These are phyloP conservation scores for Aspergillus intermedius DNA, from an alignment of 2,329 filamentous ascomycete genomes.

Conservation along the genomic window DNA sequence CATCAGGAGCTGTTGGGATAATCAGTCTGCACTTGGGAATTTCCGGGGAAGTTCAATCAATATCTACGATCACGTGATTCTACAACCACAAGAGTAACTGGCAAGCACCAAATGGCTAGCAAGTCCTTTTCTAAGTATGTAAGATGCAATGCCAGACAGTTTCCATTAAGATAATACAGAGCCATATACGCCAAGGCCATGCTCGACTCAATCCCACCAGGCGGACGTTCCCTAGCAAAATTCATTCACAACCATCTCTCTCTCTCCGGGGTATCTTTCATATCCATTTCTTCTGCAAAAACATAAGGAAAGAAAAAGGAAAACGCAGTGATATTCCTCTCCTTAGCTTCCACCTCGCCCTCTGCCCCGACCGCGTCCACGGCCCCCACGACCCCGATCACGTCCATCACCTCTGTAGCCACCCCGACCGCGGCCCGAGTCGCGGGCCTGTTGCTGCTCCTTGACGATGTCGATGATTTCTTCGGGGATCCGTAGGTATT, in stretches of 20 bases:
- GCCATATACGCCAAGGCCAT: slow-evolving; percentile 37
- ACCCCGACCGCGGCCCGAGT: slow-evolving; percentile 36
- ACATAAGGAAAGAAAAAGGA: neutral
- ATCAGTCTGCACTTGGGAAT: neutral
- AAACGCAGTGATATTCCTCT: neutral
- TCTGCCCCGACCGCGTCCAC: slow-evolving; percentile 40
- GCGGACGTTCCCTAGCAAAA: slow-evolving; percentile 21
- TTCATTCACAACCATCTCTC: slow-evolving; percentile 15
- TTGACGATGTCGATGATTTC: slow-evolving; percentile 93
- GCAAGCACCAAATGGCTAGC: neutral
- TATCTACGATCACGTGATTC: slow-evolving; percentile 13
- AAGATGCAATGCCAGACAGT: slow-evolving; percentile 10
- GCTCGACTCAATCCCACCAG: slow-evolving; percentile 27
- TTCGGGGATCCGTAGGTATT: slow-evolving; percentile 92
- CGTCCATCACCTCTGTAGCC: slow-evolving; percentile 33
- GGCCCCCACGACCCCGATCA: slow-evolving; percentile 36
- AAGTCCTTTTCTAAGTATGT: neutral
- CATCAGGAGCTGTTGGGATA: slow-evolving; percentile 23
- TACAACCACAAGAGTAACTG: neutral
- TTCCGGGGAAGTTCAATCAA: neutral
- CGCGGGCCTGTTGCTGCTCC: slow-evolving; percentile 76
- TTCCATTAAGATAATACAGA: slow-evolving; percentile 27
- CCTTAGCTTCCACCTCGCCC: slow-evolving; percentile 32
- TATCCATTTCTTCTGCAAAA: slow-evolving; percentile 7
- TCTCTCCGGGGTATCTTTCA: slow-evolving; percentile 32